Conservation (phyloP, 108 stramenopile species). For the Nitzschia sp. region DNA sequence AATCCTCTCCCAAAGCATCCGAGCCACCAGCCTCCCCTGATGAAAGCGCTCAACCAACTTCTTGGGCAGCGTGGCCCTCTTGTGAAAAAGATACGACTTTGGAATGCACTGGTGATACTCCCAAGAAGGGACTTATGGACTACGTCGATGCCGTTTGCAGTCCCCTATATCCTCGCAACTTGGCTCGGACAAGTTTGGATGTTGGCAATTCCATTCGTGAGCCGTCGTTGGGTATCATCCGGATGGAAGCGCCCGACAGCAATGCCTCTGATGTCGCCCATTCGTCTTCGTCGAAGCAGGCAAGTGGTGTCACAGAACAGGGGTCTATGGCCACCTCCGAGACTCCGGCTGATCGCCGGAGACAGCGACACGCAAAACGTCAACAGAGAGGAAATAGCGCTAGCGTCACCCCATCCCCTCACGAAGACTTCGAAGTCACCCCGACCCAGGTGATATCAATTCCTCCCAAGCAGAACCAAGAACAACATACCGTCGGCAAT, state of each 20-base stretch:
- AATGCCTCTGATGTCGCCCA: background rate
- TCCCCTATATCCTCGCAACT: slow-evolving; percentile 22
- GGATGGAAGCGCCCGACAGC: slow-evolving; percentile 21
- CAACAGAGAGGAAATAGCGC: background rate
- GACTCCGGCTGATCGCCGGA: slow-evolving; percentile 33
- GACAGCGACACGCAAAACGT: slow-evolving; percentile 22
- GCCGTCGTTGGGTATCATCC: slow-evolving; percentile 25
- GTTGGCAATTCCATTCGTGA: background rate
- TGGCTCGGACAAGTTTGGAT: slow-evolving; percentile 2
- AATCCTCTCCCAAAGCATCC: slow-evolving; percentile 14
- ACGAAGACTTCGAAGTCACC: slow-evolving; percentile 38
- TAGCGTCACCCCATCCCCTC: slow-evolving; percentile 1
- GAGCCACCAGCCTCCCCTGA: slow-evolving; percentile 5
- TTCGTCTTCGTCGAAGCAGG: background rate
- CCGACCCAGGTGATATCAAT: slow-evolving; percentile 21
- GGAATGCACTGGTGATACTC: background rate
- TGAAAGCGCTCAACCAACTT: background rate
- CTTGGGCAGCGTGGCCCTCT: background rate
- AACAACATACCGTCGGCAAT: background rate
- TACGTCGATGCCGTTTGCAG: slow-evolving; percentile 19
- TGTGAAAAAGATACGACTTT: slow-evolving; percentile 22
- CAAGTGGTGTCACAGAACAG: background rate
- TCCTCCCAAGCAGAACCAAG: slow-evolving; percentile 1
- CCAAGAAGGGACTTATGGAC: slow-evolving; percentile 14
- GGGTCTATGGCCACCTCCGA: slow-evolving; percentile 9